phyloP scores from a whole-genome alignment of 139 green algal genomes.

The Desmodesmus armatus region DNA sequence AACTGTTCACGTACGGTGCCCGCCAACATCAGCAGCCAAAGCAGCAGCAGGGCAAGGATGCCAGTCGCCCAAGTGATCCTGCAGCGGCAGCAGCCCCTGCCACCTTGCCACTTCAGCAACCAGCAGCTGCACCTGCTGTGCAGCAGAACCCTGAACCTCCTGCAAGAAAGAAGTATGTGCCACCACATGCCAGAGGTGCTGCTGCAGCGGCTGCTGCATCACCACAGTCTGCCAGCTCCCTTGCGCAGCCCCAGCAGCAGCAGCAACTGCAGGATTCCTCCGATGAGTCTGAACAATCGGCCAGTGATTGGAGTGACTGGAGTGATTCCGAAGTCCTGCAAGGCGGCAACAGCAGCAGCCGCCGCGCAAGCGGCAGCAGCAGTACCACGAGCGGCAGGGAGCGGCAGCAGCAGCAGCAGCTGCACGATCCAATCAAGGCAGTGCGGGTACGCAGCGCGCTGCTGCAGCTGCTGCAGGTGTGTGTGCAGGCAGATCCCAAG shows the following conservation, averaged over 20 bases:
- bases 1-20: constrained; percentile 51
- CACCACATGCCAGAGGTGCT: not conserved
- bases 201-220: not conserved
- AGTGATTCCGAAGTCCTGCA: constrained; percentile 1
- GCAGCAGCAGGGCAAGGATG: not conserved
- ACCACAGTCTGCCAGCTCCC: not conserved
- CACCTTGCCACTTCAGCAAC: not conserved
- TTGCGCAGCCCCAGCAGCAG: not conserved
- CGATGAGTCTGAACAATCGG: not conserved
- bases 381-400: not conserved
- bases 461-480: constrained; percentile 65
- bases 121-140: not conserved
- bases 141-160: not conserved
- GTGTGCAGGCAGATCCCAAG: constrained; percentile 67
- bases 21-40: constrained; percentile 1
- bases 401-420: not conserved
- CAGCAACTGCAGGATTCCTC: not conserved
- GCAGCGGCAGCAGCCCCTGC: not conserved
- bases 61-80: not conserved
- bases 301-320: constrained; percentile 57
- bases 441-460: constrained; percentile 56
- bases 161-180: not conserved
- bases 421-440: constrained; percentile 21
- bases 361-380: not conserved
- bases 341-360: not conserved